These are phyloP conservation scores for Ascochyta pisi DNA, from an alignment of 2,329 filamentous ascomycete species.

Conservation along the genomic window DNA sequence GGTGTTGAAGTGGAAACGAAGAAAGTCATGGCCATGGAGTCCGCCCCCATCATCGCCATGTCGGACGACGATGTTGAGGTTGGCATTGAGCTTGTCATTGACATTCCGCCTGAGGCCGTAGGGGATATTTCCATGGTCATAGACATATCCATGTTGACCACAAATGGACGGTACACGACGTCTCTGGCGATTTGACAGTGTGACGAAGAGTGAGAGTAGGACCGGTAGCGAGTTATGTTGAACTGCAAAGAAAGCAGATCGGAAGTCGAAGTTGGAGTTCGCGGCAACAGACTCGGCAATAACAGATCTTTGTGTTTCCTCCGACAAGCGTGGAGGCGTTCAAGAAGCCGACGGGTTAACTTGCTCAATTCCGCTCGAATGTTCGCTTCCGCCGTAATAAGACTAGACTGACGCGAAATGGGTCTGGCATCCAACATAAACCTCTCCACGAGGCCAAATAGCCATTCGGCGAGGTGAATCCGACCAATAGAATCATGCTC, in stretches of 20 bases:
- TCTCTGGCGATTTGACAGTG: not conserved
- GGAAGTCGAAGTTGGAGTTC: not conserved
- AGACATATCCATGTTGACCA: conserved; percentile 16
- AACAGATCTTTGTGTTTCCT: not conserved
- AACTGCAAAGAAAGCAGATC: not conserved
- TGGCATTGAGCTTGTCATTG: conserved; percentile 21
- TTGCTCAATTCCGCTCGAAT: conserved; percentile 23
- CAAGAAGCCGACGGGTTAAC: conserved; percentile 4
- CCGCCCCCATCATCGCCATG: conserved; percentile 17
- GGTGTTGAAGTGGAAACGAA: conserved; percentile 66
- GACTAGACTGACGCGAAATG: not conserved
- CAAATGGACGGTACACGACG: not conserved
- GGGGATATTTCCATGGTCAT: not conserved
- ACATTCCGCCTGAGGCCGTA: conserved; percentile 11
- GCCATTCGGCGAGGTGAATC: not conserved
- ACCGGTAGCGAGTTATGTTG: not conserved
- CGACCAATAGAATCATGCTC: conserved; percentile 3
- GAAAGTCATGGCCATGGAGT: conserved; percentile 66
- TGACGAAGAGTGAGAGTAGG: not conserved
- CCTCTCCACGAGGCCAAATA: not conserved
- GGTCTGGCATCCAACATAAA: not conserved
- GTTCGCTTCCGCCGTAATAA: conserved; percentile 1
- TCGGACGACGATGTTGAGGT: conserved; percentile 6
- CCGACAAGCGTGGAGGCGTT: not conserved
- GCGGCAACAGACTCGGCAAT: not conserved